Base-by-base conservation (phyloP, 495 filamentous ascomycete species). In the Aspergillus homomorphus region DNA sequence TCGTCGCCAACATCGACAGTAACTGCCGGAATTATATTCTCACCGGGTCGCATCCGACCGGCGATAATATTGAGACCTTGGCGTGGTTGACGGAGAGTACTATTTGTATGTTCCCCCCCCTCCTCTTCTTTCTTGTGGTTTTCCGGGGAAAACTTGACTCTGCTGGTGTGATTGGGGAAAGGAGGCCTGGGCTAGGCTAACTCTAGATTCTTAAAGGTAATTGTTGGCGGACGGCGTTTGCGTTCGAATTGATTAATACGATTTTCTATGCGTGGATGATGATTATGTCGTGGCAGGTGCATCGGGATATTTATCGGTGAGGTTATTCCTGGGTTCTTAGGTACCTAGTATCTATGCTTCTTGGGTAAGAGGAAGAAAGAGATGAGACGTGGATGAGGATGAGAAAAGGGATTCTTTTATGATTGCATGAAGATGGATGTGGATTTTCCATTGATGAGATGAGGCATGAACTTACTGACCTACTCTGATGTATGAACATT, bases 261-360 rank as follows among this genome's bases (percentile, higher is more conserved):
- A 82, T 98, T 23, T 95, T 96, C 67, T 83, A 96, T 66, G 63
- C 97, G 7, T 98, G 92, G 92, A 93, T 98, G 79, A 91, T 96
- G 69, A 76, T 98, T 48, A 90, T 98, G 86, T 86, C 88, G 18
- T 89, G 86, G 74, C 90, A 96, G 72, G 94, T 98, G 15, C 87
- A 90, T 75, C 80, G 82, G 49, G 84, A 89, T 68, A 70, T 77
- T 54, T 77, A 76, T 61, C 72, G 78, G 58, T 81, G 54, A 57
- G 53, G 26, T 51, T 26, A 4, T 45, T 67, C 54, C 30, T 58
- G 67, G 52, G 62, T 56, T 62, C 55, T 45, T 41, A 52, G 3
- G 4, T 63, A 51, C 19, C 4, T 26, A 21, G 28, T 51, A 21
- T 44, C 44, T 48, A 22, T 10, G 19, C 28, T 61, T 26, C 10